A percentile compares a stretch with the other conserved stretches of the same genome.
Evolutionary conservation across 2,329 filamentous ascomycete species (phyloP).

Genomic region (Hirsutella rhossiliensis): DNA sequence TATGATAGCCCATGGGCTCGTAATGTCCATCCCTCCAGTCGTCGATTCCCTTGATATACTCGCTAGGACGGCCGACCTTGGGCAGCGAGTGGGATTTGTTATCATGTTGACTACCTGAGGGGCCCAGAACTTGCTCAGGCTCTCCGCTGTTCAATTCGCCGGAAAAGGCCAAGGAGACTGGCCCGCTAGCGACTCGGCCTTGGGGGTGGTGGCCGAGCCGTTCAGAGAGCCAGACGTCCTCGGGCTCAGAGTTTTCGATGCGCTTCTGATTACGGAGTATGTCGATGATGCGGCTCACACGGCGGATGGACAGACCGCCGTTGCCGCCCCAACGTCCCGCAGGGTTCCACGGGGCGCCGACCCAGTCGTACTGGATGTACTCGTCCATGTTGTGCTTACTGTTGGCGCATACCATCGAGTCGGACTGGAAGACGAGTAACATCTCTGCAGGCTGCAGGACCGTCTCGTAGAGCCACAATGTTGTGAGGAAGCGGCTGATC

Average conservation of each 20-base stretch:
- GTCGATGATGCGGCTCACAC: conserved; percentile 39
- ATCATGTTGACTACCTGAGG: too few species aligned
- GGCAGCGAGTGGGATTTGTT: conserved; percentile 4
- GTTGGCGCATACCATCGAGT: conserved; percentile 45
- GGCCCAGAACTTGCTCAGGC: conserved; percentile 4
- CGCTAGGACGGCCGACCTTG: conserved; percentile 13
- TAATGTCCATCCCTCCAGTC: conserved; percentile 39
- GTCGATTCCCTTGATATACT: conserved; percentile 30
- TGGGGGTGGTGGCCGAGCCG: conserved; percentile 35
- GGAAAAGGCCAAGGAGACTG: conserved; percentile 33
- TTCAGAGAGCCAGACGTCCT: conserved; percentile 45
- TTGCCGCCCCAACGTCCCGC: conserved; percentile 34
- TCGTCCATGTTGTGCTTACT: conserved; percentile 32
- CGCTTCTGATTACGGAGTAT: conserved; percentile 35
- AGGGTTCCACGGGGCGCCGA: conserved; percentile 37
- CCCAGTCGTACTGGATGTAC: conserved; percentile 40
- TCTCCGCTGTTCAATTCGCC: conserved; percentile 33
- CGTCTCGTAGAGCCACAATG: conserved; percentile 36
- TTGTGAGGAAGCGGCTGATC: conserved; percentile 40
- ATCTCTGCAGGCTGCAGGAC: conserved; percentile 37
- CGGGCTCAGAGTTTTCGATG: conserved; percentile 30
- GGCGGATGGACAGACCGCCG: conserved; percentile 38
- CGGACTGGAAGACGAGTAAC: conserved; percentile 42
- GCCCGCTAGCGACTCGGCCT: conserved; percentile 38
- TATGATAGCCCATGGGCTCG: conserved; percentile 48